phyloP scores from a whole-genome alignment of 441 rosid species.

The Eutrema salsugineum region DNA sequence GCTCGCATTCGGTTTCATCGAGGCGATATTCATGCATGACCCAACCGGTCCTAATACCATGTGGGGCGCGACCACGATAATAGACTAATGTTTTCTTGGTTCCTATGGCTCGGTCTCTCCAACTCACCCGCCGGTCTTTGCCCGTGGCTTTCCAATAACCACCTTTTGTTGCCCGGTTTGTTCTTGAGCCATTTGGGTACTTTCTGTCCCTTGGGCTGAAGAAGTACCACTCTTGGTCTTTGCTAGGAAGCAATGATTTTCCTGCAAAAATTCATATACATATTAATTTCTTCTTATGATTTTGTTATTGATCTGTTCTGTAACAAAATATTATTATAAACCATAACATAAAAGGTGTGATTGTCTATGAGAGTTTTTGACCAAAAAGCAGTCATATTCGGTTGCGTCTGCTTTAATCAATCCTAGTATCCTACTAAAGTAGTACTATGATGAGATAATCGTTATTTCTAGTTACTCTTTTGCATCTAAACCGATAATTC shows the following conservation, averaged over 20 bases:
- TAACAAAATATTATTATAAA: not conserved
- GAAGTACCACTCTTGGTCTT: slow-evolving; percentile 91
- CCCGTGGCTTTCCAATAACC: slow-evolving; percentile 98
- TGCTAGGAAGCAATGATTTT: slow-evolving; percentile 78
- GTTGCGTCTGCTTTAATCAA: slow-evolving; percentile 11
- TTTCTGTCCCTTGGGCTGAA: slow-evolving; percentile 88
- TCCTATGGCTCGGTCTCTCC: slow-evolving; percentile 66
- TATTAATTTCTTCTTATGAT: not conserved
- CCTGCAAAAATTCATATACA: slow-evolving; percentile 37
- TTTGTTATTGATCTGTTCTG: not conserved
- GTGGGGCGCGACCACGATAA: slow-evolving; percentile 90
- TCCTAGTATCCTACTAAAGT: not conserved
- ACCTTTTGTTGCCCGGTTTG: slow-evolving; percentile 84
- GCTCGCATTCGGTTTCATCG: slow-evolving; percentile 73
- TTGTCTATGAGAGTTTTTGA: slow-evolving; percentile 22
- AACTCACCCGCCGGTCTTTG: slow-evolving; percentile 75
- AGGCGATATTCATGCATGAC: slow-evolving; percentile 96
- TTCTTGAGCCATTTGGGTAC: slow-evolving; percentile 88
- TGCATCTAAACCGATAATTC: not conserved
- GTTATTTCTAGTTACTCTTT: not conserved
- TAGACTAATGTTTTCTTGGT: slow-evolving; percentile 90
- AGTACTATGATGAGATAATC: not conserved
- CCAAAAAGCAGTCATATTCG: slow-evolving; percentile 5
- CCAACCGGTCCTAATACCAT: slow-evolving; percentile 79
- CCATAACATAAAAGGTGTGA: not conserved